phyloP scores from a whole-genome alignment of 805 yeast genomes.

The Saccharomycopsis synnaedendra region DNA sequence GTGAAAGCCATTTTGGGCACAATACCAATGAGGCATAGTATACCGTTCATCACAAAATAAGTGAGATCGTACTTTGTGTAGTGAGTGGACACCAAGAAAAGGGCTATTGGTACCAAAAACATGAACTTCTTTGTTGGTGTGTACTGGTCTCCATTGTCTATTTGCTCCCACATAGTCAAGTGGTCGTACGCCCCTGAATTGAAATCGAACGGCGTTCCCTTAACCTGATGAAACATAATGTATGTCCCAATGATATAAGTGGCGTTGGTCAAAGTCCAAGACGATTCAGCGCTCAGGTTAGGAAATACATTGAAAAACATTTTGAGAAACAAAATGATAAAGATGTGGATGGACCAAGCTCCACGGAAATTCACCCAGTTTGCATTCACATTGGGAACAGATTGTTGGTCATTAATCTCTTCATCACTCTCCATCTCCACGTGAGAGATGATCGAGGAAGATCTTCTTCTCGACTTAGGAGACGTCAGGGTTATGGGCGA shows the following conservation, averaged over 20 bases:
- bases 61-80: slow-evolving; percentile 77
- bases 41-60: slow-evolving; percentile 66
- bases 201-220: slow-evolving; percentile 96
- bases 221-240: slow-evolving; percentile 92
- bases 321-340: slow-evolving; percentile 64
- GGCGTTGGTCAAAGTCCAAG: slow-evolving; percentile 89
- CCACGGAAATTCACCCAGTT: slow-evolving; percentile 95
- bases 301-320: slow-evolving; percentile 71
- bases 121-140: slow-evolving; percentile 93
- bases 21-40: slow-evolving; percentile 77
- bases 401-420: slow-evolving; percentile 82
- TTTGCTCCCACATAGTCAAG: slow-evolving; percentile 97
- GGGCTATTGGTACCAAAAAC: slow-evolving; percentile 82
- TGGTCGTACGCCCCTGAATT: slow-evolving; percentile 94
- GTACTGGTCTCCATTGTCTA: slow-evolving; percentile 88
- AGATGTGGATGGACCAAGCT: slow-evolving; percentile 91
- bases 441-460: slow-evolving; percentile 84
- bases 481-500: slow-evolving; percentile 7
- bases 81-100: slow-evolving; percentile 81
- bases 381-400: slow-evolving; percentile 85
- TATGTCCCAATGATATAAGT: slow-evolving; percentile 87
- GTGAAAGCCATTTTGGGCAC: slow-evolving; percentile 83
- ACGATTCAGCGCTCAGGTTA: slow-evolving; percentile 68
- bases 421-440: slow-evolving; percentile 89
- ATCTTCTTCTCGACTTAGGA: slow-evolving; percentile 45